Evolutionary conservation across 1,139 yeast genomes (phyloP).

Genomic region (Hyphopichia wangnamkhiaoensis): DNA sequence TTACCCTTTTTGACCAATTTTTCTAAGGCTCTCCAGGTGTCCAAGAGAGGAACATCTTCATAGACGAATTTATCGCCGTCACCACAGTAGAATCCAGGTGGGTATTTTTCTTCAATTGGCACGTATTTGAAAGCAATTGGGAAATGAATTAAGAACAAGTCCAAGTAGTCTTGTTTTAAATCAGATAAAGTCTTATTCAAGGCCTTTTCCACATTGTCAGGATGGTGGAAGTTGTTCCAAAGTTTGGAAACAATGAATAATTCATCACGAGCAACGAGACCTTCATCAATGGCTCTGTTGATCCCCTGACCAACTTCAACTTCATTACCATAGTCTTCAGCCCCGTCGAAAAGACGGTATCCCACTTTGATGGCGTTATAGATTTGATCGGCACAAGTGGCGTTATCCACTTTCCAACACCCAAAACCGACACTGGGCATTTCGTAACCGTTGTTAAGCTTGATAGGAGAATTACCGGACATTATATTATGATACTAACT

Average conservation of each 20-base stretch:
- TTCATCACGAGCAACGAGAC: conserved; percentile 70
- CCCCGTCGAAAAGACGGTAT: conserved; percentile 76
- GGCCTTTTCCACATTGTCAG: conserved; percentile 57
- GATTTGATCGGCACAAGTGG: conserved; percentile 57
- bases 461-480: conserved; percentile 28
- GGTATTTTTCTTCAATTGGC: conserved; percentile 73
- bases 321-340: conserved; percentile 78
- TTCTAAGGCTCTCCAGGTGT: conserved; percentile 83
- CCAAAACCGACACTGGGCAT: conserved; percentile 71
- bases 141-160: conserved; percentile 77
- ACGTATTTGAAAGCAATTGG: conserved; percentile 75
- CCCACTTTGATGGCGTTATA: conserved; percentile 71
- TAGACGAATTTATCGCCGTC: conserved; percentile 55
- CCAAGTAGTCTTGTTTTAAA: conserved; percentile 67
- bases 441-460: conserved; percentile 57
- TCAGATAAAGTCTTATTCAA: conserved; percentile 64
- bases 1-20: conserved; percentile 57
- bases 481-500: too few relatives aligned
- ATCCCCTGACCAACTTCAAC: conserved; percentile 73
- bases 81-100: conserved; percentile 72
- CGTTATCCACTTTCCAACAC: conserved; percentile 65
- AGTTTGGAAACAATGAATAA: conserved; percentile 75
- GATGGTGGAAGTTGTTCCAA: conserved; percentile 79
- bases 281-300: conserved; percentile 63
- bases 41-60: conserved; percentile 70